These are phyloP conservation scores for Mortierella alpina DNA, from an alignment of 192 early-diverging fungal species.

Conservation along the genomic window DNA sequence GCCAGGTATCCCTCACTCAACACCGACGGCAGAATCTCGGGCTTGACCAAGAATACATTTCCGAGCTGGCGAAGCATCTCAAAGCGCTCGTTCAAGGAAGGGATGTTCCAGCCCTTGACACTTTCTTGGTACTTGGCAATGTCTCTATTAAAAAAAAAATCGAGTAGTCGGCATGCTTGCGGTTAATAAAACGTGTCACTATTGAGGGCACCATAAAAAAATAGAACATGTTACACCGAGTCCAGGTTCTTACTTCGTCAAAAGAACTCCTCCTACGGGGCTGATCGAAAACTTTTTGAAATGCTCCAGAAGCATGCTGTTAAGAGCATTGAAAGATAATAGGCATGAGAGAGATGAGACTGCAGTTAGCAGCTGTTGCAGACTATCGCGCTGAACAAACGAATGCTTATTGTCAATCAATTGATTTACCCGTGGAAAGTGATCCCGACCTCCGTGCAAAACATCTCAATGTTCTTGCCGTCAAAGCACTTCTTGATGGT, in stretches of 20 bases:
- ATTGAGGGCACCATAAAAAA: background rate
- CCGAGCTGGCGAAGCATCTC: constrained; percentile 91
- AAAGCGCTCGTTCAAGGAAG: constrained; percentile 84
- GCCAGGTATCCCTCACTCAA: constrained; percentile 88
- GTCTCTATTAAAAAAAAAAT: constrained; percentile 68
- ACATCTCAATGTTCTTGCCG: constrained; percentile 80
- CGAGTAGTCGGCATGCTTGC: background rate
- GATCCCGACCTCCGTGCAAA: constrained; percentile 83
- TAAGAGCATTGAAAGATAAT: background rate
- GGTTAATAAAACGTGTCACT: background rate
- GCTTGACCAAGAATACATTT: constrained; percentile 93
- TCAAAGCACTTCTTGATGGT: constrained; percentile 72
- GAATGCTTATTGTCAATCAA: background rate
- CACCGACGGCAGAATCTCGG: constrained; percentile 89
- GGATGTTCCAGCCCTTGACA: constrained; percentile 79
- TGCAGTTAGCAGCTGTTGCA: background rate
- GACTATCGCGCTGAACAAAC: background rate
- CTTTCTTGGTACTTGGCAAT: constrained; percentile 94
- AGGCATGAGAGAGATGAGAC: background rate
- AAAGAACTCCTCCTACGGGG: constrained; percentile 86
- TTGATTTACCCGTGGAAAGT: constrained; percentile 78
- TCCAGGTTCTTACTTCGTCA: constrained; percentile 75
- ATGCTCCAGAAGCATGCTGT: constrained; percentile 90
- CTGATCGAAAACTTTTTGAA: constrained; percentile 89
- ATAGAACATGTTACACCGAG: background rate